These are phyloP conservation scores for Peronosclerospora sorghi DNA, from an alignment of 352 stramenopile species.

Conservation along the genomic window DNA sequence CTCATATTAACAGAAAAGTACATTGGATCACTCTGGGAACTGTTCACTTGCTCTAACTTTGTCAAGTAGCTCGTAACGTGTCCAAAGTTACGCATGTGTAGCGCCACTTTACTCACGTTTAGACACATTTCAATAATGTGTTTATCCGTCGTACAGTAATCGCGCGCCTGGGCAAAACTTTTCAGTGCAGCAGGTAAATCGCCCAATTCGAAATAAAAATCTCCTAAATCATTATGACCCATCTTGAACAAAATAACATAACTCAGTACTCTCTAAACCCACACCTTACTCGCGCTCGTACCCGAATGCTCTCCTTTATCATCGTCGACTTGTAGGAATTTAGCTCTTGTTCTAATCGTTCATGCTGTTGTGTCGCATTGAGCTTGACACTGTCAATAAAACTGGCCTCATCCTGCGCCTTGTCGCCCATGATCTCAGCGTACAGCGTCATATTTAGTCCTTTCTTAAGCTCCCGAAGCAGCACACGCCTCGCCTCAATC, in stretches of 20 bases:
- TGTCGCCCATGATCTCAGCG: conserved; percentile 44
- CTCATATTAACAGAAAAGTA: conserved; percentile 11
- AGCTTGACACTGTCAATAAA: conserved; percentile 60
- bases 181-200: conserved; percentile 68
- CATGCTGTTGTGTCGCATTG: conserved; percentile 55
- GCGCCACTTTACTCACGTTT: conserved; percentile 80
- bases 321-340: conserved; percentile 88
- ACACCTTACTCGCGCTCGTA: conserved; percentile 6
- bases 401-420: conserved; percentile 22
- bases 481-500: conserved; percentile 31
- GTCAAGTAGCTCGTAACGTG: conserved; percentile 83
- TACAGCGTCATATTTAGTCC: conserved; percentile 66
- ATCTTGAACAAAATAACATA: conserved; percentile 32
- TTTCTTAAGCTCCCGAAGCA: conserved; percentile 52
- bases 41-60: conserved; percentile 75
- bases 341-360: conserved; percentile 78
- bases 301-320: conserved; percentile 87
- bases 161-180: conserved; percentile 76
- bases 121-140: conserved; percentile 87
- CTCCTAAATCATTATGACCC: conserved; percentile 79
- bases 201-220: conserved; percentile 81
- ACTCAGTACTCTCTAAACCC: neutral
- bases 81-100: conserved; percentile 80
- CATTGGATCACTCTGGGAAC: conserved; percentile 55
- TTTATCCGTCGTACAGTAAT: conserved; percentile 87